phyloP scores from a whole-genome alignment of 257 asterid species.

The Fraxinus cuspidata region DNA sequence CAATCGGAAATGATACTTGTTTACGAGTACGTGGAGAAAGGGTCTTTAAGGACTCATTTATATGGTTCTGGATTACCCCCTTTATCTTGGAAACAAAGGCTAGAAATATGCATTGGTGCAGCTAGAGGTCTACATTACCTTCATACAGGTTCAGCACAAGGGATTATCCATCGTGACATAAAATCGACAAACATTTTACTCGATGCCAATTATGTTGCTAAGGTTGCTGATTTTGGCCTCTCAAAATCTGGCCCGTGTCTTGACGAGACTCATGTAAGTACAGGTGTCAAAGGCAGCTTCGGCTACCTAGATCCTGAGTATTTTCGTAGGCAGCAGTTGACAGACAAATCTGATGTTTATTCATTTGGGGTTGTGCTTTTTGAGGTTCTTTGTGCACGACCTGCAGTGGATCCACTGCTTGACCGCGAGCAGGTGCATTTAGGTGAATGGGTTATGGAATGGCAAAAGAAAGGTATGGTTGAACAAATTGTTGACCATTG shows the following conservation, averaged over 20 bases:
- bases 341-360: slow-evolving; percentile 75
- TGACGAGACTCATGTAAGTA: slow-evolving; percentile 73
- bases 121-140: slow-evolving; percentile 83
- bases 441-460: slow-evolving; percentile 78
- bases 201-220: slow-evolving; percentile 57
- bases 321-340: slow-evolving; percentile 66
- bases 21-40: slow-evolving; percentile 76
- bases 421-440: slow-evolving; percentile 59
- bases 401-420: slow-evolving; percentile 60
- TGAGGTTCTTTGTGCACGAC: slow-evolving; percentile 78
- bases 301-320: slow-evolving; percentile 81
- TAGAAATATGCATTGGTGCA: slow-evolving; percentile 85
- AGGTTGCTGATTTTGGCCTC: slow-evolving; percentile 83
- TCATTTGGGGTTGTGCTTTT: slow-evolving; percentile 76
- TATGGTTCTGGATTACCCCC: slow-evolving; percentile 52
- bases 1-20: slow-evolving; percentile 79
- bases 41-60: slow-evolving; percentile 58
- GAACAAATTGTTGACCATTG: slow-evolving; percentile 52
- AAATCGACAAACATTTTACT: slow-evolving; percentile 74
- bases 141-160: slow-evolving; percentile 80
- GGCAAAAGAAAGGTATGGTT: slow-evolving; percentile 59
- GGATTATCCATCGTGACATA: slow-evolving; percentile 76
- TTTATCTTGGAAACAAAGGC: slow-evolving; percentile 72
- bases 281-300: slow-evolving; percentile 81
- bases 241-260: slow-evolving; percentile 74